A percentile compares a stretch with the other conserved stretches of the same genome.
Conservation (phyloP, 2,329 filamentous ascomycete genomes). For the Orbilia blumenaviensis region DNA sequence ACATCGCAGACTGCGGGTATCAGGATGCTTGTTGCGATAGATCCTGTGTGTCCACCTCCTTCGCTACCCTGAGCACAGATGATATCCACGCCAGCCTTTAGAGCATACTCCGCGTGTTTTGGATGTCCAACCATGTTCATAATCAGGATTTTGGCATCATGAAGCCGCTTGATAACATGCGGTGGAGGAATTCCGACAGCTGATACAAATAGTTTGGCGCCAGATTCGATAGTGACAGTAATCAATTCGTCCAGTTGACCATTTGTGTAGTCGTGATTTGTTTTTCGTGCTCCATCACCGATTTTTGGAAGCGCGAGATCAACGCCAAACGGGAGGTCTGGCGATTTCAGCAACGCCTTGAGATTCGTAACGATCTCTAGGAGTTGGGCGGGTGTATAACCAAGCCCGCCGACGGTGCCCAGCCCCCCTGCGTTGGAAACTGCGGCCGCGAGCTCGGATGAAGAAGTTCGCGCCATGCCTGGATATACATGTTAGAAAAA, state of each 20-base stretch:
- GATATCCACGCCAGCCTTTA: constrained; percentile 86
- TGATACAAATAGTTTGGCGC: constrained; percentile 84
- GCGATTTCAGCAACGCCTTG: constrained; percentile 74
- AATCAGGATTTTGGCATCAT: constrained; percentile 79
- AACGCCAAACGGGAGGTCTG: constrained; percentile 83
- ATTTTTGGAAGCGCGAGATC: constrained; percentile 92
- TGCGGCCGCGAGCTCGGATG: constrained; percentile 79
- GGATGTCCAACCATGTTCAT: constrained; percentile 99
- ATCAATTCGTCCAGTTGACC: constrained; percentile 88
- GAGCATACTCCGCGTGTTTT: constrained; percentile 86
- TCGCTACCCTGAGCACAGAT: constrained; percentile 93
- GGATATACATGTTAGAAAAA: neutral
- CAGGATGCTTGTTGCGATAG: constrained; percentile 76
- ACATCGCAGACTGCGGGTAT: constrained; percentile 89
- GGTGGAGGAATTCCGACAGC: constrained; percentile 87
- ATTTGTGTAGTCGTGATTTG: constrained; percentile 94
- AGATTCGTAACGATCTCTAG: constrained; percentile 84
- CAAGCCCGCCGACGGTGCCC: constrained; percentile 76
- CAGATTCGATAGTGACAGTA: constrained; percentile 82
- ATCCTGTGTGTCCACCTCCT: constrained; percentile 82
- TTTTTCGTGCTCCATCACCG: constrained; percentile 82
- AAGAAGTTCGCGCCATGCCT: constrained; percentile 82
- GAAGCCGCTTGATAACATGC: constrained; percentile 76
- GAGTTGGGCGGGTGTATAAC: constrained; percentile 77
- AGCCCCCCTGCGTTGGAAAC: constrained; percentile 89